Conservation (phyloP, 2,329 filamentous ascomycete species). For the Aspergillus novofumigatus region DNA sequence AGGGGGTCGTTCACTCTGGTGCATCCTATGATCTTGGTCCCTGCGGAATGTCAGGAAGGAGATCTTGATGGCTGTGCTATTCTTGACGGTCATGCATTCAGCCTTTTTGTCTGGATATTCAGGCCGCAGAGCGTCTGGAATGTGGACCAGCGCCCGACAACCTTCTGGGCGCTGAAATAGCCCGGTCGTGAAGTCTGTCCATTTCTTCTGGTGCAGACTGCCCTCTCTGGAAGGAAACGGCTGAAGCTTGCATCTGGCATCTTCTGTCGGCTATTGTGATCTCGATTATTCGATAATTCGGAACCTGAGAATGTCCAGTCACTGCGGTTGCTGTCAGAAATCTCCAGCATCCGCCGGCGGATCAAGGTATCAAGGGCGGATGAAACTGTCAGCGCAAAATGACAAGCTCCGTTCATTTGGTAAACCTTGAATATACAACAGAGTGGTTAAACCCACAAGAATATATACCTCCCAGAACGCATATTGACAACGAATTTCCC, state of each 20-base stretch:
- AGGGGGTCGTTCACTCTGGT: neutral
- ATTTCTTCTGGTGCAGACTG: neutral
- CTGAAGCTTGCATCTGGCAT: neutral
- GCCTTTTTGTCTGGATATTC: neutral
- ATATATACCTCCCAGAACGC: conserved; percentile 12
- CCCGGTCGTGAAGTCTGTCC: neutral
- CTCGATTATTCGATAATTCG: neutral
- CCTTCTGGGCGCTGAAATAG: neutral
- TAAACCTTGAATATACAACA: neutral
- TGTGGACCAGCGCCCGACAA: neutral
- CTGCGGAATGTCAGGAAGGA: neutral
- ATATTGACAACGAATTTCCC: neutral
- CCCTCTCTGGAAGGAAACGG: neutral
- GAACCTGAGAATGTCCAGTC: neutral
- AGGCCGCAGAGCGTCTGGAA: neutral
- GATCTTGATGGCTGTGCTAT: neutral
- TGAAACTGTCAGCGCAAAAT: neutral
- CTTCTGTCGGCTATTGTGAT: neutral
- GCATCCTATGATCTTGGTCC: neutral
- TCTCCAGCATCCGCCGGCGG: neutral
- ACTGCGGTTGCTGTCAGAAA: neutral
- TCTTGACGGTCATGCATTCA: neutral
- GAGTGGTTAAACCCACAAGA: neutral
- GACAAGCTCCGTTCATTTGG: neutral
- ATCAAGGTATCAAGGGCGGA: neutral